A percentile compares a stretch with the other conserved stretches of the same genome.
Evolutionary conservation across 306 rosid genomes (phyloP).

Genomic region (Dalbergia cochinchinensis): DNA sequence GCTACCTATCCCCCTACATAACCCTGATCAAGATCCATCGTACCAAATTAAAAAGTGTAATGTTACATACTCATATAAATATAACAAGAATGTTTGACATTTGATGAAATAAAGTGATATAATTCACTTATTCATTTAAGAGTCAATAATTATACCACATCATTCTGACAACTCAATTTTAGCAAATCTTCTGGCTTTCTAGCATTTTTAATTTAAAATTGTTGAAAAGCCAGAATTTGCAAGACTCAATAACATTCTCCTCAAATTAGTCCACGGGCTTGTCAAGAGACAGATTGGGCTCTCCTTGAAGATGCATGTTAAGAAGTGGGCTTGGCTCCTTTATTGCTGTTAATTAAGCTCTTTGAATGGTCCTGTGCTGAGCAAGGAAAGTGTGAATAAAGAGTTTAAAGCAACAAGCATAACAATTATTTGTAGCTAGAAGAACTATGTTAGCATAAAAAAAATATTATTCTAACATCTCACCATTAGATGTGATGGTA

Average conservation of each 20-base stretch:
- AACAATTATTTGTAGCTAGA: not conserved
- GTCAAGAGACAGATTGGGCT: not conserved
- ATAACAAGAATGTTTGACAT: too few relatives aligned
- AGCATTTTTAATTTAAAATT: too few relatives aligned
- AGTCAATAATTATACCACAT: too few relatives aligned
- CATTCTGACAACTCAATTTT: too few relatives aligned
- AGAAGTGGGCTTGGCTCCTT: conserved; percentile 34
- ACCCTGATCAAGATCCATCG: not conserved
- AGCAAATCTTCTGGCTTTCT: too few relatives aligned
- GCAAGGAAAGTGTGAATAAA: conserved; percentile 2
- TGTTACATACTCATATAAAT: too few relatives aligned
- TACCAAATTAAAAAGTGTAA: not conserved
- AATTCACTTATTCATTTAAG: too few relatives aligned
- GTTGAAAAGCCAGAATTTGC: not conserved
- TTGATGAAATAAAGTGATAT: too few relatives aligned
- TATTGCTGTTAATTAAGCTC: conserved; percentile 24
- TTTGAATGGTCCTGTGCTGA: conserved; percentile 22
- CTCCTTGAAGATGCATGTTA: conserved; percentile 12
- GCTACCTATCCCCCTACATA: not conserved
- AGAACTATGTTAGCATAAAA: not conserved
- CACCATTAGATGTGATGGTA: too few relatives aligned
- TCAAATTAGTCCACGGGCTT: not conserved
- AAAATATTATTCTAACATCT: too few relatives aligned
- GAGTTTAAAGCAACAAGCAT: not conserved
- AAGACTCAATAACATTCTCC: not conserved